phyloP scores from a whole-genome alignment of 352 stramenopile species.

The Phytophthora tubulina region DNA sequence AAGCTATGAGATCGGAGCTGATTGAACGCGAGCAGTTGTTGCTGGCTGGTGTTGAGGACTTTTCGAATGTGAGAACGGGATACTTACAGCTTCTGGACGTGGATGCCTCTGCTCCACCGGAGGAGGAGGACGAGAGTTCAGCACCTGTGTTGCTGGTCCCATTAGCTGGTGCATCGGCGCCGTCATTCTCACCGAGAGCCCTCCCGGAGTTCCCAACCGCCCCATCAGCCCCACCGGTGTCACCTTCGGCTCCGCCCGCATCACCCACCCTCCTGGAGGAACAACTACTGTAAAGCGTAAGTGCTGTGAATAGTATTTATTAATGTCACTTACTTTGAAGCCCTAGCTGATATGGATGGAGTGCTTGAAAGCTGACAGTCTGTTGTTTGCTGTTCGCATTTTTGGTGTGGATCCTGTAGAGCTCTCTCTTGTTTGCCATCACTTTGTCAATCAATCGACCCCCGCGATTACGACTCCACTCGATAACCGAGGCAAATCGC shows the following conservation, averaged over 20 bases:
- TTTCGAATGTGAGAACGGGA: slow-evolving; percentile 49
- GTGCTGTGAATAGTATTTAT: slow-evolving; percentile 48
- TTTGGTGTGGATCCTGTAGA: neutral
- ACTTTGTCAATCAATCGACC: neutral
- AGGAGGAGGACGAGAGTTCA: slow-evolving; percentile 44
- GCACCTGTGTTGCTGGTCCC: slow-evolving; percentile 42
- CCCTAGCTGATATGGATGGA: neutral
- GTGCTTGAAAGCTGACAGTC: neutral
- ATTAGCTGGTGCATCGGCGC: slow-evolving; percentile 50
- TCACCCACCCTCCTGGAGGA: slow-evolving; percentile 30
- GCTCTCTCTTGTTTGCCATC: slow-evolving; percentile 3
- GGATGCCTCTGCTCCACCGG: slow-evolving; percentile 43
- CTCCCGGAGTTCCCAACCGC: slow-evolving; percentile 9
- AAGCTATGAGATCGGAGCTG: slow-evolving; percentile 56
- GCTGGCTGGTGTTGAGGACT: slow-evolving; percentile 52
- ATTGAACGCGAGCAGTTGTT: slow-evolving; percentile 61
- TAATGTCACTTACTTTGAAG: slow-evolving; percentile 22
- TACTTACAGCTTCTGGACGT: slow-evolving; percentile 70
- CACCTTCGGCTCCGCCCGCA: slow-evolving; percentile 25
- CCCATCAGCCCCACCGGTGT: slow-evolving; percentile 23
- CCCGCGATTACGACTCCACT: slow-evolving; percentile 10
- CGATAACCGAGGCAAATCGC: neutral
- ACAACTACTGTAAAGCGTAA: slow-evolving; percentile 41
- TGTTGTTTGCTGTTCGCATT: slow-evolving; percentile 30
- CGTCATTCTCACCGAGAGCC: slow-evolving; percentile 38